Conservation (phyloP, 2,329 filamentous ascomycete genomes). For the Fusarium pseudocircinatum region DNA sequence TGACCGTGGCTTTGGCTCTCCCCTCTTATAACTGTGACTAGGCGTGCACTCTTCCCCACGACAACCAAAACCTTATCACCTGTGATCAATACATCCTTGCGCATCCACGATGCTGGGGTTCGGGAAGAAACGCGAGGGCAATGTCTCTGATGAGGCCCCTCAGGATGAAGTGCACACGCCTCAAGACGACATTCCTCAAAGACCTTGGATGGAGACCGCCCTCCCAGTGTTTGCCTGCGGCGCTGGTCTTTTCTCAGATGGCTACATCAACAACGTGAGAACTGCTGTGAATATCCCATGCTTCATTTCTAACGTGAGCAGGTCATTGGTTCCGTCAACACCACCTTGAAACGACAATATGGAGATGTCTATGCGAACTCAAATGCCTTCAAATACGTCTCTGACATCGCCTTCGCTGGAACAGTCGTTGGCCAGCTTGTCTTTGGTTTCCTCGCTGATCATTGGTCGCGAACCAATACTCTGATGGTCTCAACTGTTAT, state of each 20-base stretch:
- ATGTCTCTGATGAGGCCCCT: conserved; percentile 14
- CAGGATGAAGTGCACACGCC: conserved; percentile 6
- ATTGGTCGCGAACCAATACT: conserved; percentile 85
- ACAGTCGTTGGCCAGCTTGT: conserved; percentile 84
- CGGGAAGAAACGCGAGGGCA: conserved; percentile 10
- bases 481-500: conserved; percentile 84
- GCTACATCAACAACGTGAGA: conserved; percentile 85
- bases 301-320: conserved; percentile 42
- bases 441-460: conserved; percentile 84
- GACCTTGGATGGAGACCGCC: conserved; percentile 34
- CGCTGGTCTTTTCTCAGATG: conserved; percentile 89
- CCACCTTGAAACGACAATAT: conserved; percentile 76
- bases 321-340: conserved; percentile 90
- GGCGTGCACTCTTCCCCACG: not conserved
- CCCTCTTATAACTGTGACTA: conserved; percentile 3
- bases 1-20: not conserved
- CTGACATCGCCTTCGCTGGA: conserved; percentile 85
- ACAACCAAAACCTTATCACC: not conserved
- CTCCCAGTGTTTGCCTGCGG: conserved; percentile 87
- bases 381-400: conserved; percentile 76
- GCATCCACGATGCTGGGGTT: conserved; percentile 33
- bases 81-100: not conserved
- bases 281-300: not conserved
- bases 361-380: conserved; percentile 74
- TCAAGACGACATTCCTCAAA: conserved; percentile 6